Evolutionary conservation across 148 eudicot genomes (phyloP).

Genomic region (Simmondsia chinensis): DNA sequence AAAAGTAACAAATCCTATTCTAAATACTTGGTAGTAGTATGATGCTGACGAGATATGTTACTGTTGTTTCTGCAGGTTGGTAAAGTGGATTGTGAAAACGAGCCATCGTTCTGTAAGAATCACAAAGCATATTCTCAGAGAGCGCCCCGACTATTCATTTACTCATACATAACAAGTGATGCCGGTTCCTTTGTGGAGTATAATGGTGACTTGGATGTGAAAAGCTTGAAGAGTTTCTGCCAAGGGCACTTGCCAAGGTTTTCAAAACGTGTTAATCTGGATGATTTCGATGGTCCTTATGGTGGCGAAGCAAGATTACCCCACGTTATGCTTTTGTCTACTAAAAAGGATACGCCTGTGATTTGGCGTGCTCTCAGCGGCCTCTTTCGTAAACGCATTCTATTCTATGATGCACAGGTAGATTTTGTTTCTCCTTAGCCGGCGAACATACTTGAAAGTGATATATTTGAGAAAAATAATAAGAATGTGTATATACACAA

Average conservation of each 20-base stretch:
- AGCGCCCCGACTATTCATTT: constrained; percentile 51
- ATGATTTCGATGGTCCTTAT: constrained; percentile 27
- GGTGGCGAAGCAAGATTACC: constrained; percentile 43
- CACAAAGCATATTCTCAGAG: constrained; percentile 48
- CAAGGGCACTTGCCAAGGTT: constrained; percentile 75
- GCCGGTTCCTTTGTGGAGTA: constrained; percentile 75
- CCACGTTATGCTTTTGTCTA: constrained; percentile 74
- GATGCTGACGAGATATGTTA: neutral
- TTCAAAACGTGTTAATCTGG: constrained; percentile 51
- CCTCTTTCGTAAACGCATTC: constrained; percentile 50
- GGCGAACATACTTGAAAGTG: too few relatives aligned
- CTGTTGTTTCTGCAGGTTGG: constrained; percentile 49
- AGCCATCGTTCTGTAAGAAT: constrained; percentile 56
- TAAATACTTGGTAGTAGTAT: too few relatives aligned
- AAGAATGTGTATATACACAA: too few relatives aligned
- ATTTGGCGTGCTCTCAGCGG: constrained; percentile 95
- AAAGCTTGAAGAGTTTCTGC: constrained; percentile 60
- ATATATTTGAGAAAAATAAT: too few relatives aligned
- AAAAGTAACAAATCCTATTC: too few relatives aligned
- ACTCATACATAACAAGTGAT: constrained; percentile 51
- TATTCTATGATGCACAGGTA: constrained; percentile 84
- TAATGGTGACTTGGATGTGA: constrained; percentile 49
- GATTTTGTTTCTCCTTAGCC: neutral
- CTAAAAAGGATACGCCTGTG: constrained; percentile 78
- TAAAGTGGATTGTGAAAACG: constrained; percentile 62